Evolutionary conservation across 129 eudicot genomes (phyloP), one percentile per base, ranked within the genome.

Genomic region (Oenanthe sinensis): DNA sequence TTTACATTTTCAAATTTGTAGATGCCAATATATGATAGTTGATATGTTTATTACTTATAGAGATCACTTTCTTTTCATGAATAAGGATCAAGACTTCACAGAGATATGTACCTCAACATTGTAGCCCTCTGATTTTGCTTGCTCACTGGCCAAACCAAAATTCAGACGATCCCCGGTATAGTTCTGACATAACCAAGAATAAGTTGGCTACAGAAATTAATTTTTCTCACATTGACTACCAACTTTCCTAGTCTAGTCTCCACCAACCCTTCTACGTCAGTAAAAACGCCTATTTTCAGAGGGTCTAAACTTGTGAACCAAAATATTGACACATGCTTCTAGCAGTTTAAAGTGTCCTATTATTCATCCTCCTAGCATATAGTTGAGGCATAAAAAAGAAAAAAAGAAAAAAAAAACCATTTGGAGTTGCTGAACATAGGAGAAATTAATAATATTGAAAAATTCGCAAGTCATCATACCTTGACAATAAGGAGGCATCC

Each of bases 401-500:
- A 73, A 77, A 74, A 79, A 71, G 69, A 50, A 22, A 76, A 79
- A 71, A 69, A 50, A 16, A 78, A 82, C 5, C 26, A 71, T 45
- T 82, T 39, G 46, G 20, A 12, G 28, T 60, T 65, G 39, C 20
- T 78, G 6, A 37, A 65, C 26, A 74, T 20, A 58, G 49, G 65
- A 11, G 22, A 58, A 75, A 47, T 48, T 60, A 72, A 47, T 46
- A 22, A 47, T 42, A 77, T 24, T 58, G 28, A 79, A 65, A 17
- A 71, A 16, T 75, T 40, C 1, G 60, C 43, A 82, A 58, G 65
- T 78, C 42, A 48, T 68, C 33, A 24, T 84, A 93, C 98, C 98
- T 82, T 96, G 84, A 96, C 99, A 87, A 96, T 96, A 69, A 96
- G 87, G 81, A 96, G 97, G 85, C 99, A 96, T 80, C 99, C 99